A percentile compares a stretch with the other conserved stretches of the same genome.
phyloP scores from a whole-genome alignment of 805 yeast species.

The Ogataea populi-albae region DNA sequence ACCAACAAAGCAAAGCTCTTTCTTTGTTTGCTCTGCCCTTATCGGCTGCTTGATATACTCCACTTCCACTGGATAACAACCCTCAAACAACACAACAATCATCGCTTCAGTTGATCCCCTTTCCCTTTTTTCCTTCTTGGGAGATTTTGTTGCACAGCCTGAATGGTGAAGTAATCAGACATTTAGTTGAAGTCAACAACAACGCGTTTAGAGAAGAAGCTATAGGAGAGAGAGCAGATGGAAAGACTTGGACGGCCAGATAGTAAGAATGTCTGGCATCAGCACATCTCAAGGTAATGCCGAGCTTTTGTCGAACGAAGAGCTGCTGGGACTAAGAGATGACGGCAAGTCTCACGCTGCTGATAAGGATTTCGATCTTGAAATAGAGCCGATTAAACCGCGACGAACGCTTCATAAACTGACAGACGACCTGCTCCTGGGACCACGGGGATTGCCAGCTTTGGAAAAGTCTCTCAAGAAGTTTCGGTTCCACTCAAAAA shows the following conservation, averaged over 20 bases:
- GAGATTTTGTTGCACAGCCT: too few species aligned
- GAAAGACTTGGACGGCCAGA: too few species aligned
- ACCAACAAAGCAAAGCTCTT: not conserved
- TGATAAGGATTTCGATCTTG: constrained; percentile 1
- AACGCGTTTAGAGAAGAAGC: too few species aligned
- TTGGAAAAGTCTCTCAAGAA: constrained; percentile 38
- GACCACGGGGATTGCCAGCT: constrained; percentile 56
- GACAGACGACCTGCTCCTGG: constrained; percentile 49
- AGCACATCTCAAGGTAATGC: constrained; percentile 11
- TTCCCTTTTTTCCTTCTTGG: too few species aligned
- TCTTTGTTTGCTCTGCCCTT: not conserved
- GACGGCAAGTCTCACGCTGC: constrained; percentile 1
- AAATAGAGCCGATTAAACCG: constrained; percentile 13
- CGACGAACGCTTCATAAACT: constrained; percentile 41
- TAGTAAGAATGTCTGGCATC: too few species aligned
- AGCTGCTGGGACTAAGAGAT: constrained; percentile 27
- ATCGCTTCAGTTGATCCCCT: too few species aligned
- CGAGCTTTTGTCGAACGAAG: constrained; percentile 26
- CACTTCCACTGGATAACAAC: too few species aligned
- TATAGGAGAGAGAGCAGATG: too few species aligned
- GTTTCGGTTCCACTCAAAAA: constrained; percentile 31
- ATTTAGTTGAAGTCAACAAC: too few species aligned
- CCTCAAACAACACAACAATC: too few species aligned
- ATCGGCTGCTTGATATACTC: too few species aligned
- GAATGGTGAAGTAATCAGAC: too few species aligned